Evolutionary conservation across 176 grass and related monocot species (phyloP).

Genomic region (Neostapfia colusana): DNA sequence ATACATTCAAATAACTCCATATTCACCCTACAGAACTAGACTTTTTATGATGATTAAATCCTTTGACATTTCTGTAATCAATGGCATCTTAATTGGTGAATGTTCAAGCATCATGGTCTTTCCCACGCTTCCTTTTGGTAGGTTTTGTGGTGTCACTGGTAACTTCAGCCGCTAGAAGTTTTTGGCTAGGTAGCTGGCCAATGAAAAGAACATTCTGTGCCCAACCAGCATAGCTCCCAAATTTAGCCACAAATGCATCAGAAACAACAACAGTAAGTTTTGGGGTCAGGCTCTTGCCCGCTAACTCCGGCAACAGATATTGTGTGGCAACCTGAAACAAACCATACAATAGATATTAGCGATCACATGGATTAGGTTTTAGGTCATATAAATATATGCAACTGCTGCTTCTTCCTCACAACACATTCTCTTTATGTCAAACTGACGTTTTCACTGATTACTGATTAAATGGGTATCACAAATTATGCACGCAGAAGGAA

Average conservation of each 20-base stretch:
- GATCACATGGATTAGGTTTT: slow-evolving; percentile 6
- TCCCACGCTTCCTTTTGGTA: slow-evolving; percentile 52
- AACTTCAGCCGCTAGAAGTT: slow-evolving; percentile 29
- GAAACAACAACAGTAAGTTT: slow-evolving; percentile 69
- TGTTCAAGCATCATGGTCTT: background rate
- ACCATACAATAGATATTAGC: background rate
- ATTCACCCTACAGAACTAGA: background rate
- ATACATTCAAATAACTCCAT: background rate
- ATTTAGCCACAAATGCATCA: slow-evolving; percentile 81
- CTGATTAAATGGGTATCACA: background rate
- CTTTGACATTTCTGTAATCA: background rate
- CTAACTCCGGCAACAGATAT: slow-evolving; percentile 78
- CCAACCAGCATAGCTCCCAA: slow-evolving; percentile 87
- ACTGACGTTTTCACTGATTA: background rate
- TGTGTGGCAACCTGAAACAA: slow-evolving; percentile 71
- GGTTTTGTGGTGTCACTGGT: slow-evolving; percentile 25
- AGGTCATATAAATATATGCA: slow-evolving; percentile 13
- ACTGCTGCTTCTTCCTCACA: background rate
- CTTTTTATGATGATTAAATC: background rate
- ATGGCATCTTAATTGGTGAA: background rate
- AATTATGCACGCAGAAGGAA: background rate
- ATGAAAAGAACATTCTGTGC: slow-evolving; percentile 97
- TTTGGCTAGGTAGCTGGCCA: slow-evolving; percentile 65
- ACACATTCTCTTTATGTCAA: background rate
- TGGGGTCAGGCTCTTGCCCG: slow-evolving; percentile 59